Evolutionary conservation across 352 stramenopile species (phyloP), one percentile per base, ranked within the genome.

Genomic region (Pythium folliculosum): DNA sequence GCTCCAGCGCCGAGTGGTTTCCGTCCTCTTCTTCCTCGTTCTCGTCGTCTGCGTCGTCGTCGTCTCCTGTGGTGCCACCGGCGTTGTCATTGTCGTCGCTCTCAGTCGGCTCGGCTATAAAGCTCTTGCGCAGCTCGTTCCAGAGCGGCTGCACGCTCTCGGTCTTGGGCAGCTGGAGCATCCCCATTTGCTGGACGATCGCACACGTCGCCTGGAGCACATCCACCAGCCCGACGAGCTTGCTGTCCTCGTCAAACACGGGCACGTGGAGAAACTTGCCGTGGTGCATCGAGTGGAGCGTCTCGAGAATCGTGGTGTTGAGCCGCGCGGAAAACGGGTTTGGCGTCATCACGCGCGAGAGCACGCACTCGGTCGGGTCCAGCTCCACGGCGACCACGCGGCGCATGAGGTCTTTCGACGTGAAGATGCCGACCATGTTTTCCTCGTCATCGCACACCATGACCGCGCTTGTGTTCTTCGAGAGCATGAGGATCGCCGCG

Each of bases 271-370:
- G 72, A 76, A 99, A 99, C 35, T 91, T 90, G 23, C 98, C 95
- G 52, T 99, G 97, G 73, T 99, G 96, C 95, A 99, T 99, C 54
- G 94, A 97, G 73, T 99, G 96, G 52, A 99, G 77, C 16, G 96
- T 98, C 64, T 99, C 97, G 50, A 99, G 75, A 30, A 99, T 97
- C 22, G 95, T 97, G 25, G 96, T 98, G 63, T 97, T 87, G 47
- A 97, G 77, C 4, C 78, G 89, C 13, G 97, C 96, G 21, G 84
- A 93, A 68, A 98, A 96, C 27, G 97, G 97, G 44, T 98, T 95
- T 9, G 78, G 70, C 6, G 97, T 99, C 97, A 99, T 99, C 5
- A 99, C 93, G 19, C 77, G 77, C 5, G 77, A 88, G 35, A 99
- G 84, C 38, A 80, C 56, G 63, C 90, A 98, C 21, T 74, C 72